phyloP scores from a whole-genome alignment of 73 alveolate species.

The Symbiodinium pilosum region DNA sequence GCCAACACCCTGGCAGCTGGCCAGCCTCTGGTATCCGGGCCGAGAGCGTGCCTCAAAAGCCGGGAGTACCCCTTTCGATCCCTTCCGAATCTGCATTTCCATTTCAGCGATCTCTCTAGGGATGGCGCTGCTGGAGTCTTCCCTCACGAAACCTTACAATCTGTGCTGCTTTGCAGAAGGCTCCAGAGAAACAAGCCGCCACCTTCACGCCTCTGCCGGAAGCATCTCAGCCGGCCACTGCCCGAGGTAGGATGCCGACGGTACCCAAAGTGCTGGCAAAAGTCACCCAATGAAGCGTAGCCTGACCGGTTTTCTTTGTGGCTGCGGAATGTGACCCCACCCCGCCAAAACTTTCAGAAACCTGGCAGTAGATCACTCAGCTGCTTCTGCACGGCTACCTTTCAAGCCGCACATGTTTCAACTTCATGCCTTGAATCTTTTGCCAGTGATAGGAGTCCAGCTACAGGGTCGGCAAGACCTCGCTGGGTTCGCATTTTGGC shows the following conservation, averaged over 20 bases:
- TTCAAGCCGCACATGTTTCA: too few relatives aligned
- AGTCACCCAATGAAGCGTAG: slow-evolving; percentile 56
- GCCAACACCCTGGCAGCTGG: too few relatives aligned
- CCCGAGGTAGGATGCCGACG: slow-evolving; percentile 42
- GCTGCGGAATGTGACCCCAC: too few relatives aligned
- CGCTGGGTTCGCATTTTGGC: slow-evolving; percentile 9
- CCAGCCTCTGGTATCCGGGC: too few relatives aligned
- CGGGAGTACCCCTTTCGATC: too few relatives aligned
- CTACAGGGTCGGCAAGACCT: slow-evolving; percentile 27
- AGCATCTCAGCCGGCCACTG: background rate
- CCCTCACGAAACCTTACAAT: background rate
- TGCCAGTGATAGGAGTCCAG: background rate
- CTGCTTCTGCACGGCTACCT: slow-evolving; percentile 40
- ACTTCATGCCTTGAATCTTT: background rate
- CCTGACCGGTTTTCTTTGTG: slow-evolving; percentile 14
- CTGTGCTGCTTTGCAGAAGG: too few relatives aligned
- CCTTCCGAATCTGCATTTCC: too few relatives aligned
- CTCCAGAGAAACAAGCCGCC: too few relatives aligned
- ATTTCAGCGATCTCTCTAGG: too few relatives aligned
- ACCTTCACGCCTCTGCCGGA: too few relatives aligned
- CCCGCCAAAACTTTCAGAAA: too few relatives aligned
- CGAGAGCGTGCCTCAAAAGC: too few relatives aligned
- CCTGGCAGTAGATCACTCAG: slow-evolving; percentile 30
- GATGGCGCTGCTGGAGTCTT: background rate
- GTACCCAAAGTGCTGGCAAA: slow-evolving; percentile 51